Evolutionary conservation across 768 basidiomycete species (phyloP).

Genomic region (Naganishia randhawae): DNA sequence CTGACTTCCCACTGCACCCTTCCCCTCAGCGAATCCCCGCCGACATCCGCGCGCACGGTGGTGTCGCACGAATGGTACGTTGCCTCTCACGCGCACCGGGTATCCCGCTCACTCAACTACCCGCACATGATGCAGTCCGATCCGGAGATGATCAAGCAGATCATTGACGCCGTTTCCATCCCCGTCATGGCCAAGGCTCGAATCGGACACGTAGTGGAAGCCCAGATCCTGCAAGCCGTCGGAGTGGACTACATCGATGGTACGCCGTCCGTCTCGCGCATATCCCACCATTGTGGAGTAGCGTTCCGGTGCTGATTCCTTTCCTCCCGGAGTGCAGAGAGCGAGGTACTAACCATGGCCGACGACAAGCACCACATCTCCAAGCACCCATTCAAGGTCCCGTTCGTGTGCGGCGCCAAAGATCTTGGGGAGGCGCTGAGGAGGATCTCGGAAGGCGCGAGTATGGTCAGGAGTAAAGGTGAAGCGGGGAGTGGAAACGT

Average conservation of each 20-base stretch:
- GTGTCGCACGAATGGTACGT: constrained; percentile 90
- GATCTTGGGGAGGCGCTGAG: constrained; percentile 85
- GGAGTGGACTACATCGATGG: constrained; percentile 77
- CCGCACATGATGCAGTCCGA: constrained; percentile 59
- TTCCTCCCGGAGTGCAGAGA: constrained; percentile 36
- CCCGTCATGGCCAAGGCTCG: constrained; percentile 87
- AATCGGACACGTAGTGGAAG: constrained; percentile 96
- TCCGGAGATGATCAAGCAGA: constrained; percentile 93
- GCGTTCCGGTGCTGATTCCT: too few relatives aligned
- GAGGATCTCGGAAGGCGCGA: constrained; percentile 93
- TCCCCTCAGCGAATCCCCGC: constrained; percentile 68
- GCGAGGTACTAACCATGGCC: constrained; percentile 81
- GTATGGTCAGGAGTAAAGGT: constrained; percentile 93
- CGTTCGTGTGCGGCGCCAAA: constrained; percentile 92
- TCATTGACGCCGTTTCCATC: constrained; percentile 89
- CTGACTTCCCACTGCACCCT: constrained; percentile 52
- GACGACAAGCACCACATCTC: constrained; percentile 90
- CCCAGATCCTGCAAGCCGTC: constrained; percentile 90
- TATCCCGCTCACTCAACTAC: background rate
- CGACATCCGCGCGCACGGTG: constrained; percentile 84
- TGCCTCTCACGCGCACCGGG: too few relatives aligned
- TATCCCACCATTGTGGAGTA: background rate
- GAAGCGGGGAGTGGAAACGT: constrained; percentile 55
- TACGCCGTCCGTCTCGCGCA: background rate
- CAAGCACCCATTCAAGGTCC: constrained; percentile 86